Evolutionary conservation across 371 early-diverging fungal species (phyloP), one percentile per base, ranked within the genome.

Genomic region (Zancudomyces culisetae): DNA sequence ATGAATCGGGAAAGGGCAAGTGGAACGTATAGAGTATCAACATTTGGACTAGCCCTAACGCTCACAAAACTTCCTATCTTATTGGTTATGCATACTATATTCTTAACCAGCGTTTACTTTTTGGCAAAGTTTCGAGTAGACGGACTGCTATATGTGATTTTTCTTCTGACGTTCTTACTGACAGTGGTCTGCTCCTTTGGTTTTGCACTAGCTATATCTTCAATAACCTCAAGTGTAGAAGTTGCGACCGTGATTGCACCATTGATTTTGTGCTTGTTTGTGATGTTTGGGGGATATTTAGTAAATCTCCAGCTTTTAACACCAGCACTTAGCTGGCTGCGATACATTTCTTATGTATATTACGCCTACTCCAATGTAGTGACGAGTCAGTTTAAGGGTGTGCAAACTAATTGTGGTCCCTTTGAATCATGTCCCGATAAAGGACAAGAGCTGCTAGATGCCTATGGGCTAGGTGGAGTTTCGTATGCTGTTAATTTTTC

Each of bases 281-380:
- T 75, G 56, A 58, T 85, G 55, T 82, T 81, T 65, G 75, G 77
- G 41, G 85, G 85, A 68, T 55, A 8, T 21, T 72, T 83, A 40
- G 73, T 82, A 60, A 77, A 81, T 46, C 75, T 81, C 3, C 70
- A 74, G 28, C 23, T 46, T 6, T 56, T 64, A 3, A 82, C 85
- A 79, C 83, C 85, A 22, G 48, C 57, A 29, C 83, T 88, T 68
- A 35, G 35, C 43, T 85, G 84, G 82, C 64, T 75, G 13, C 52
- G 69, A 0, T 83, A 83, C 82, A 77, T 88, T 74, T 85, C 83
- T 61, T 80, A 77, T 74, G 51, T 83, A n/a, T 76, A 83, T 3
- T 79, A 78, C 59, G 76, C 76, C 49, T 85, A 88, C 61, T 64
- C 78, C 60, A 85, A 79, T 49, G 64, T 84, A 8, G 69, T 85